Percentiles rank a stretch among this genome's conserved stretches.
These are phyloP conservation scores for Mallotus repandus DNA, from an alignment of 441 rosid genomes.

Conservation along the genomic window DNA sequence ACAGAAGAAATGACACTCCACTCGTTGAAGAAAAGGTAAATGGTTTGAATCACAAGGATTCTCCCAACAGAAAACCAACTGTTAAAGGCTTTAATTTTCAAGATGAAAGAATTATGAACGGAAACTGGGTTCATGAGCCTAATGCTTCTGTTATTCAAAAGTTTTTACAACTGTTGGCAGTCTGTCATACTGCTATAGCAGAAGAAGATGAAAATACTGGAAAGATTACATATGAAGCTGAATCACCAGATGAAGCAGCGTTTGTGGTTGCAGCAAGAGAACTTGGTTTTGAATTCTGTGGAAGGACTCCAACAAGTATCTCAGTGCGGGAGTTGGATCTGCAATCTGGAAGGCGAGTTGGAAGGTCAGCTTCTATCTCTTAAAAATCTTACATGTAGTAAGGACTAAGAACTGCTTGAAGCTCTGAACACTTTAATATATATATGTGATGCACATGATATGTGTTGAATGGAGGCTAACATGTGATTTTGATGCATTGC, in stretches of 20 bases:
- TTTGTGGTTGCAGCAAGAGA: slow-evolving; percentile 95
- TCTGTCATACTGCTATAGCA: slow-evolving; percentile 93
- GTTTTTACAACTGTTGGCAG: slow-evolving; percentile 70
- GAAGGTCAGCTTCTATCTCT: slow-evolving; percentile 48
- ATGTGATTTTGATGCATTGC: no score
- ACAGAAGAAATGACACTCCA: slow-evolving; percentile 47
- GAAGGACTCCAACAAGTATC: slow-evolving; percentile 77
- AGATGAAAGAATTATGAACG: slow-evolving; percentile 81
- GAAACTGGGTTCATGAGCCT: slow-evolving; percentile 71
- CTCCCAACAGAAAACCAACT: slow-evolving; percentile 34
- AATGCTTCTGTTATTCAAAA: slow-evolving; percentile 55
- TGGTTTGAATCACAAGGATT: slow-evolving; percentile 34
- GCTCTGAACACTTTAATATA: no score
- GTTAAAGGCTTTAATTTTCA: slow-evolving; percentile 83
- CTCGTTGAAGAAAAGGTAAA: slow-evolving; percentile 33
- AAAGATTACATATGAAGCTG: slow-evolving; percentile 84
- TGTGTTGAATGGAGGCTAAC: no score
- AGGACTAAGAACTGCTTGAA: no score
- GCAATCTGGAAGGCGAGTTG: slow-evolving; percentile 45
- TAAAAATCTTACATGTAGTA: neutral
- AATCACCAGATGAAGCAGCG: slow-evolving; percentile 98
- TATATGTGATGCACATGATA: no score
- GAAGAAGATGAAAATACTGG: slow-evolving; percentile 80
- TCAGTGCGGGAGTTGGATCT: slow-evolving; percentile 67
- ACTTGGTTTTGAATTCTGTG: slow-evolving; percentile 83